phyloP scores from a whole-genome alignment of 2,329 filamentous ascomycete species.

The Daldinia sp. region DNA sequence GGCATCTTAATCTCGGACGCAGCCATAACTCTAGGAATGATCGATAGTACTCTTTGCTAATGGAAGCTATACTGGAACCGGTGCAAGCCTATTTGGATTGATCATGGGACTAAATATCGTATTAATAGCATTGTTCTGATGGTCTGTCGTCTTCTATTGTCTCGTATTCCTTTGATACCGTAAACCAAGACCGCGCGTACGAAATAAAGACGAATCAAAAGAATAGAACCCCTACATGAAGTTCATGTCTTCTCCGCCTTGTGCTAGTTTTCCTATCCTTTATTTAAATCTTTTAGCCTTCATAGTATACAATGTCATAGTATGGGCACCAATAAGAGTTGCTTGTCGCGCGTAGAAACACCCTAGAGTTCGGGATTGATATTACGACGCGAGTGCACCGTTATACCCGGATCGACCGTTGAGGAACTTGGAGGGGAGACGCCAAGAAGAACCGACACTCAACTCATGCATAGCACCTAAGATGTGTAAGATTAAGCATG shows the following conservation, averaged over 20 bases:
- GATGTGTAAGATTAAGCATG: slow-evolving; percentile 12
- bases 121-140: slow-evolving; percentile 27
- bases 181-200: not conserved
- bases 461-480: not conserved
- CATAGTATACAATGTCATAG: not conserved
- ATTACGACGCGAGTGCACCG: not conserved
- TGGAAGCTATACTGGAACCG: not conserved
- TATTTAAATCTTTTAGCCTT: not conserved
- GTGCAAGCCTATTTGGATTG: not conserved
- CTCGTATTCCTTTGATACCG: slow-evolving; percentile 2
- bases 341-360: not conserved
- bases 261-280: not conserved
- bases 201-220: not conserved
- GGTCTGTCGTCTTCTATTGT: not conserved
- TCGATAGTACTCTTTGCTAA: not conserved
- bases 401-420: not conserved
- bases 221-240: not conserved
- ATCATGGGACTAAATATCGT: slow-evolving; percentile 6
- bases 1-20: slow-evolving; percentile 10
- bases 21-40: slow-evolving; percentile 16
- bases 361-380: not conserved
- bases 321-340: not conserved
- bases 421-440: slow-evolving; percentile 4
- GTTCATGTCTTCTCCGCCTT: not conserved
- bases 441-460: slow-evolving; percentile 12